Evolutionary conservation across 495 filamentous ascomycete genomes (phyloP), one percentile per base, ranked within the genome.

Genomic region (Letharia columbiana): DNA sequence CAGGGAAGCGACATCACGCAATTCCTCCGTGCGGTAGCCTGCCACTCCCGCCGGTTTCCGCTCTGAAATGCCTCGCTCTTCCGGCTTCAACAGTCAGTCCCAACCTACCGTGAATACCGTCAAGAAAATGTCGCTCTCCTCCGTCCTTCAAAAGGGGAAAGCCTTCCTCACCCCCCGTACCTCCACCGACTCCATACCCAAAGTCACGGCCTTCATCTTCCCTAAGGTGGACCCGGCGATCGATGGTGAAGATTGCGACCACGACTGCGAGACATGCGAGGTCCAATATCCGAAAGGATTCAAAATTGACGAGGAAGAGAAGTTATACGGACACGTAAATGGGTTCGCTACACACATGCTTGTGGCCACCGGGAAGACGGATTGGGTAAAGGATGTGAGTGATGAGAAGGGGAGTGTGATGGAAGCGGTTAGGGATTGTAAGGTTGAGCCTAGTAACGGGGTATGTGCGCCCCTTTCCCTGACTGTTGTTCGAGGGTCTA

Each of bases 371-470:
- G 91, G 92, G 50, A 96, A 97, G 79, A 86, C 87, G 33, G 95
- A 98, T 77, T 98, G 94, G 94, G 87, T 92, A 70, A 77, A 89
- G 59, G 88, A 96, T 77, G 89, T 98, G 18, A 87, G 85, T 56
- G 90, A 98, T 70, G 94, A 98, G 78, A 84, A 86, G 75, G 95
- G 92, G 2, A 96, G 91, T 72, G 84, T 98, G 39, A 98, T 98
- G 94, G 87, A 95, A 78, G 95, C 92, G 11, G 84, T 98, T 72
- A 86, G 82, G 65, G 83, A 83, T 66, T 77, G 82, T 10, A 76
- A 77, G 13, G 77, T 86, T 39, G 83, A 84, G 71, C 87, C 89
- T 0, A 81, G 73, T 62, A 95, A 93, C 73, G 92, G 92, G 70
- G 90, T 94, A 81, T 70, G 84, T 78, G 66, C 15, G 57, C 39